Base-by-base conservation (phyloP, 208 protist species). In the Trypanosomatidae sp. region DNA sequence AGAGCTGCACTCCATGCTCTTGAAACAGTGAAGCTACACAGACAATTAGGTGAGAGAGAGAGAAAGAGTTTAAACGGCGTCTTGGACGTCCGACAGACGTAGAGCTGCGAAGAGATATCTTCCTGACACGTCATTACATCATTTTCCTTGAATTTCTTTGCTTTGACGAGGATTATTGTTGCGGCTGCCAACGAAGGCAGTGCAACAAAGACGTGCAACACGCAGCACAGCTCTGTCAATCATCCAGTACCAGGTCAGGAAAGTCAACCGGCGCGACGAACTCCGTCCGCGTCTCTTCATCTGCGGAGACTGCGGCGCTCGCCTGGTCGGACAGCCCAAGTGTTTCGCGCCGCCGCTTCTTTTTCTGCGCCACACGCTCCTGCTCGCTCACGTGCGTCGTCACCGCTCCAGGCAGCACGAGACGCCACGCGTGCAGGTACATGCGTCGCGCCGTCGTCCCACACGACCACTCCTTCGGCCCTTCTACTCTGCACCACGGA, bases 381-480 rank as follows among this genome's bases (percentile, higher is more conserved):
- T 7, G 46, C n/a, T 86, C 86, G 33, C 55, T 68, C 17, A 67
- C 19, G 17, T 73, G 19, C 3, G 53, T n/a, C 0, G 80, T 66
- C 3, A 85, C 69, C 2, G 64, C 66, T 1, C 76, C 77, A 0
- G 88, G 88, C 43, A 95, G 69, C 7, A 77, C 73, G 36, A 95
- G 69, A 28, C 88, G 79, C 85, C 89, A 93, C 44, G 91, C 91
- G 55, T 95, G 91, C 56, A 95, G 66, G 49, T 87, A 91, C 91
- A 95, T 95, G 39, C 91, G 88, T 15, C 77, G 50, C 77, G 73
- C 89, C 0, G 25, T 43, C n/a, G 28, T 59, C 47, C 36, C 10
- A 62, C 71, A 50, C 17, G 53, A 36, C 8, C 25, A 46, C 10
- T 28, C 0, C 0, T 43, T 41, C 17, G 25, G 12, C 1, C n/a